Evolutionary conservation across 2,329 filamentous ascomycete species (phyloP).

Genomic region (Epichloe bromicola): DNA sequence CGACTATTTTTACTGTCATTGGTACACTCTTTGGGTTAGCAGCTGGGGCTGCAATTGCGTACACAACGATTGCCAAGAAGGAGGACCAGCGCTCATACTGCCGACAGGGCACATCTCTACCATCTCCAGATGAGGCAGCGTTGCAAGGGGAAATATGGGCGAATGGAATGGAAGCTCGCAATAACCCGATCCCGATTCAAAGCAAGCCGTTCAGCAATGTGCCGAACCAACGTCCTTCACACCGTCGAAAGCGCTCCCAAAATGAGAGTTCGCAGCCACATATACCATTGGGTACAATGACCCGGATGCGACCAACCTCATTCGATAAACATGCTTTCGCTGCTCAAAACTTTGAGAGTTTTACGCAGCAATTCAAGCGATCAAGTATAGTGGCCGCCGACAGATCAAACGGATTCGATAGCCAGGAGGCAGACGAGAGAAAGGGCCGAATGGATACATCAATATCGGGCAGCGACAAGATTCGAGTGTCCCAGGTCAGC

Average conservation of each 20-base stretch:
- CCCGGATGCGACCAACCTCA: not conserved
- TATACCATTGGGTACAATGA: not conserved
- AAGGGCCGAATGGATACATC: not conserved
- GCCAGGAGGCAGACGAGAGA: not conserved
- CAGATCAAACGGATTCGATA: not conserved
- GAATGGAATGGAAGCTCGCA: too few relatives aligned
- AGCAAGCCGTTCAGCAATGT: not conserved
- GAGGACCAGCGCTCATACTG: constrained; percentile 32
- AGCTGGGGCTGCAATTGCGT: constrained; percentile 50
- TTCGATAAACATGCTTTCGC: not conserved
- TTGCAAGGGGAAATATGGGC: too few relatives aligned
- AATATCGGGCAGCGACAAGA: not conserved
- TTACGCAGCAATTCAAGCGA: not conserved
- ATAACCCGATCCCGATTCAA: not conserved
- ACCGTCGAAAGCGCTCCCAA: not conserved
- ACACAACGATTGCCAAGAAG: constrained; percentile 46
- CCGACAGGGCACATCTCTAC: constrained; percentile 20
- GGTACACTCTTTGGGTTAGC: constrained; percentile 69
- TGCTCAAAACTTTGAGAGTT: not conserved
- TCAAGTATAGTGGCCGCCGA: not conserved
- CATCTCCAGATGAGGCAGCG: not conserved
- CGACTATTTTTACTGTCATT: constrained; percentile 51
- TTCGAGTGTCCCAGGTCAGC: too few relatives aligned
- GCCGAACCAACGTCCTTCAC: not conserved
- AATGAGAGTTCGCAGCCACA: not conserved